Evolutionary conservation across 106 monocot genomes (phyloP).

Genomic region (Allium sativum): DNA sequence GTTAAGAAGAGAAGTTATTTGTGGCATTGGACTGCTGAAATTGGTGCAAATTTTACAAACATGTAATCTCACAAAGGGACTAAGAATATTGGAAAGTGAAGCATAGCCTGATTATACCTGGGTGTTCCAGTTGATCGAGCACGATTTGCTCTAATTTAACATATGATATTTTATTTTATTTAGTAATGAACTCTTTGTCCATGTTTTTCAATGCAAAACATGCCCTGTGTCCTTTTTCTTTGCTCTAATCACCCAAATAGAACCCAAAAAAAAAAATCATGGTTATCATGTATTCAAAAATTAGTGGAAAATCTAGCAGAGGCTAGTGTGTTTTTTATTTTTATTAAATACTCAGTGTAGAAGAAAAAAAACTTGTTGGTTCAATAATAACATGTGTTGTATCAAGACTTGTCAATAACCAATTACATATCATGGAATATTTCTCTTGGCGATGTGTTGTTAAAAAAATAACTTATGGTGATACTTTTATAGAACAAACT

Average conservation of each 20-base stretch:
- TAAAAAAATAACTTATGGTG: no score
- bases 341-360: no score
- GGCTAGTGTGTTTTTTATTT: no score
- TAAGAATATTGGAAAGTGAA: slow-evolving; percentile 94
- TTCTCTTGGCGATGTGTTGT: no score
- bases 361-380: no score
- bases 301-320: no score
- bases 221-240: slow-evolving; percentile 89
- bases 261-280: slow-evolving; percentile 2
- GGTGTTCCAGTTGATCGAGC: slow-evolving; percentile 97
- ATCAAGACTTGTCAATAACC: no score
- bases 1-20: no score
- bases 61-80: slow-evolving; percentile 70
- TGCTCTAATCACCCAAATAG: slow-evolving; percentile 69
- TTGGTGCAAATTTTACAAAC: not conserved
- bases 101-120: slow-evolving; percentile 74
- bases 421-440: no score
- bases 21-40: no score
- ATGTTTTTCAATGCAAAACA: slow-evolving; percentile 93
- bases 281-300: not conserved
- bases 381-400: no score
- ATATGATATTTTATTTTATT: slow-evolving; percentile 90
- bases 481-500: no score
- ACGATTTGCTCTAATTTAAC: slow-evolving; percentile 93
- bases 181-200: slow-evolving; percentile 99